Conservation (phyloP, 441 rosid species). For the Daphne laureola region DNA sequence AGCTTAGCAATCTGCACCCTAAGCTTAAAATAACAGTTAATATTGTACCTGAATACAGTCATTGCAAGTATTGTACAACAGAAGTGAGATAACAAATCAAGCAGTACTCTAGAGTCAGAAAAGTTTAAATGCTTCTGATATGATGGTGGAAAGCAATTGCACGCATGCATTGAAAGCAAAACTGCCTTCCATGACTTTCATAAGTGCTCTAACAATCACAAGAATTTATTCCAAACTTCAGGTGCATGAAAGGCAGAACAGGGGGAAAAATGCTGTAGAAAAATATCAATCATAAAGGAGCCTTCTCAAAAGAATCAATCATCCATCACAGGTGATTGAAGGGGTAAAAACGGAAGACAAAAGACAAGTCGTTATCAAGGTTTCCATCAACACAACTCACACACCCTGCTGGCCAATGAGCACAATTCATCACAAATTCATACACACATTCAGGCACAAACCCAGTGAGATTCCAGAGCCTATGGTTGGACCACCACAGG, state of each 20-base stretch:
- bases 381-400: slow-evolving; percentile 42
- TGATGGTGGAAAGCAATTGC: slow-evolving; percentile 18
- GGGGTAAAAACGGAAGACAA: slow-evolving; percentile 23
- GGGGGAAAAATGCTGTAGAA: slow-evolving; percentile 2
- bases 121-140: slow-evolving; percentile 25
- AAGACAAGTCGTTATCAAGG: slow-evolving; percentile 39
- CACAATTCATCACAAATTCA: slow-evolving; percentile 42
- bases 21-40: too few species aligned
- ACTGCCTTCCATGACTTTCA: slow-evolving; percentile 34
- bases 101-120: slow-evolving; percentile 13
- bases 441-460: slow-evolving; percentile 30
- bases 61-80: not conserved
- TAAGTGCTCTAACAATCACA: slow-evolving; percentile 36
- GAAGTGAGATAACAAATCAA: slow-evolving; percentile 10
- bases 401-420: slow-evolving; percentile 40
- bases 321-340: too few species aligned
- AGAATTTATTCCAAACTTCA: slow-evolving; percentile 50
- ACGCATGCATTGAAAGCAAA: slow-evolving; percentile 33
- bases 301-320: slow-evolving; percentile 27
- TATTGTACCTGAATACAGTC: not conserved
- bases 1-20: too few species aligned
- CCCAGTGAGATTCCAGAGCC: slow-evolving; percentile 36
- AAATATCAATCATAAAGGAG: slow-evolving; percentile 20
- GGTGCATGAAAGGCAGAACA: slow-evolving; percentile 23
- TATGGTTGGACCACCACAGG: slow-evolving; percentile 15